Evolutionary conservation across 2,329 filamentous ascomycete species (phyloP).

Genomic region (Penicillium carneum): DNA sequence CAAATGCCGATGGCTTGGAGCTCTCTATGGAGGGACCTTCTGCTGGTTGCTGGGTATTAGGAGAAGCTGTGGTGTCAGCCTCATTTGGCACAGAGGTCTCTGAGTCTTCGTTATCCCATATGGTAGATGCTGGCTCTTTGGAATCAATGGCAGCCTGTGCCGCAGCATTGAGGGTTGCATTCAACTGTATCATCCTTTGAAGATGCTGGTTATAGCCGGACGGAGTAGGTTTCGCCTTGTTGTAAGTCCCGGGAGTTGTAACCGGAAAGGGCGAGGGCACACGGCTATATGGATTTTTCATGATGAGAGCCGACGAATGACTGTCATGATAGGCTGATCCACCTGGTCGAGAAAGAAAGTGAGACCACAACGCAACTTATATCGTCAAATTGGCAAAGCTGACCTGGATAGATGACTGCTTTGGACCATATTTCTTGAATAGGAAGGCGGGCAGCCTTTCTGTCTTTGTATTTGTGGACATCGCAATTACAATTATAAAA

Average conservation of each 20-base stretch:
- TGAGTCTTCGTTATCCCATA: background rate
- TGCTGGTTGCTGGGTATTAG: background rate
- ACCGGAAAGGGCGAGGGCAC: background rate
- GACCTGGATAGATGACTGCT: conserved; percentile 58
- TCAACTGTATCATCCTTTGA: background rate
- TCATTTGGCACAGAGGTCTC: background rate
- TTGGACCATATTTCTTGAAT: conserved; percentile 55
- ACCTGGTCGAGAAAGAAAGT: conserved; percentile 23
- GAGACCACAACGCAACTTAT: conserved; percentile 20
- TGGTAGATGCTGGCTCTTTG: background rate
- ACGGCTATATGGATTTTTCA: conserved; percentile 1
- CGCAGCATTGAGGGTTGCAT: background rate
- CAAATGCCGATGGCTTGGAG: background rate
- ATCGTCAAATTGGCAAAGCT: conserved; percentile 16
- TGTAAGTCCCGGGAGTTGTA: background rate
- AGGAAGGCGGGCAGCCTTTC: conserved; percentile 47
- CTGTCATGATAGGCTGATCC: background rate
- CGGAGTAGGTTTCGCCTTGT: background rate
- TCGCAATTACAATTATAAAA: conserved; percentile 49
- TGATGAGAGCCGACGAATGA: too few relatives aligned
- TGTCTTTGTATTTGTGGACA: conserved; percentile 51
- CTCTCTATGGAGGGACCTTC: background rate
- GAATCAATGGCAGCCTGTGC: background rate
- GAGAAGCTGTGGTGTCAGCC: background rate
- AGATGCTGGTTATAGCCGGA: background rate